Base-by-base conservation (phyloP, 495 filamentous ascomycete species). In the Aspergillus carlsbadensis region DNA sequence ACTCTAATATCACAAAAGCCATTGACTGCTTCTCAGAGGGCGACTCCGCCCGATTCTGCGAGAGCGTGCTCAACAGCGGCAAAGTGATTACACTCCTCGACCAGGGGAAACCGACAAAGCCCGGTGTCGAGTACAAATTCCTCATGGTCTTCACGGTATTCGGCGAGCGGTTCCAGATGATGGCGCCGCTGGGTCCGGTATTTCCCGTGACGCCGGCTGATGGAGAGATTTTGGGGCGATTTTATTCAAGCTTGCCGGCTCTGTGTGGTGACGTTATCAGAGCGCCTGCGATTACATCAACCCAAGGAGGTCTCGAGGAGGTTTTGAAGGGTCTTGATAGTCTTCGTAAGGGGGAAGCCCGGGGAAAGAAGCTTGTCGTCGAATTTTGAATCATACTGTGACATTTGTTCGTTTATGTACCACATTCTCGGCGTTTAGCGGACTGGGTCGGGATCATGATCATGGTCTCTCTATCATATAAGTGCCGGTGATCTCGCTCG, bases 21-120 rank as follows among this genome's bases (percentile, higher is more conserved):
- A 21, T 67, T 49, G 62, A 67, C 15, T 64, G 65, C 36, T 67
- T 60, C 36, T 67, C 65, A 0, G 61, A 67, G 29, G 65, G 65
- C 0, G 49, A 2, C 1, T 67, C 65, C 10, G 55, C 58, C 3
- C 39, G 44, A 10, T 62, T 67, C 26, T 67, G 65, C 22, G 65
- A 56, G 5, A 35, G 62, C 14, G 48, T 57, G 1, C 41, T 64
- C 4, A 43, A 52, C 1, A 54, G 33, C 2, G 61, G 65, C 0
- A 55, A 44, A 44, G 65, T 62, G 21, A 49, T 67, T 5, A 67
- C 65, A 21, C 43, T 64, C 7, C 26, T 67, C 18, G 47, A 53
- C 20, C 17, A 29, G 1, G 57, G 56, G 5, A 64, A 62, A 33
- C 41, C 48, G 26, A 51, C 54, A 1, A 50, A 34, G 15, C 10